Percentiles rank a stretch among this genome's conserved stretches.
These are phyloP conservation scores for Hylodesmum podocarpum DNA, from an alignment of 306 rosid species.

Conservation along the genomic window DNA sequence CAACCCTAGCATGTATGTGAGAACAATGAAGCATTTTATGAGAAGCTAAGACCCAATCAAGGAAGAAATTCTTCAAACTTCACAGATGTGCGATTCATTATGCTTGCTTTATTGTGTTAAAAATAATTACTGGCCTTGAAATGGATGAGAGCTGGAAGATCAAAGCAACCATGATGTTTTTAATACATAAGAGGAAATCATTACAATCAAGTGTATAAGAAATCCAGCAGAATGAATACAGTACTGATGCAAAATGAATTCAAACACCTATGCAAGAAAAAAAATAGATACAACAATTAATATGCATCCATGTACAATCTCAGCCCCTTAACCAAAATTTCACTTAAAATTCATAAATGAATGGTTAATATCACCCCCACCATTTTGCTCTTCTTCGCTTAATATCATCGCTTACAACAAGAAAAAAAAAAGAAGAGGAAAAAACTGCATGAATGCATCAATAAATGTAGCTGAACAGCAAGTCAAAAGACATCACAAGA, in stretches of 20 bases:
- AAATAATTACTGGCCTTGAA: not conserved
- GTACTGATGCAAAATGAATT: not conserved
- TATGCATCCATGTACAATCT: not conserved
- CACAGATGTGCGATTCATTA: conserved; percentile 19
- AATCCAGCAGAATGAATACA: conserved; percentile 20
- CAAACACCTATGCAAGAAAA: not conserved
- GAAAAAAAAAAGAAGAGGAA: not conserved
- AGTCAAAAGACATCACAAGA: not conserved
- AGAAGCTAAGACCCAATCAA: conserved; percentile 38
- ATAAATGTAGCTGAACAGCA: not conserved
- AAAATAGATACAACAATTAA: not conserved
- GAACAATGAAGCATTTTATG: conserved; percentile 42
- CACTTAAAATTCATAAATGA: not conserved
- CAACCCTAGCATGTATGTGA: conserved; percentile 41
- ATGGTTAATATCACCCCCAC: not conserved
- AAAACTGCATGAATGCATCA: too few relatives aligned
- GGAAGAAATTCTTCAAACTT: conserved; percentile 31
- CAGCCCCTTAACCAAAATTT: not conserved
- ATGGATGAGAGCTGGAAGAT: not conserved
- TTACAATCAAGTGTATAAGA: not conserved
- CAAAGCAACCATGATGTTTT: conserved; percentile 15
- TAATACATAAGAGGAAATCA: not conserved
- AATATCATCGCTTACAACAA: not conserved
- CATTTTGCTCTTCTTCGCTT: conserved; percentile 3
- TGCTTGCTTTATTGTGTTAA: not conserved